These are phyloP conservation scores for Ascochyta lentis DNA, from an alignment of 2,329 filamentous ascomycete genomes.

Conservation along the genomic window DNA sequence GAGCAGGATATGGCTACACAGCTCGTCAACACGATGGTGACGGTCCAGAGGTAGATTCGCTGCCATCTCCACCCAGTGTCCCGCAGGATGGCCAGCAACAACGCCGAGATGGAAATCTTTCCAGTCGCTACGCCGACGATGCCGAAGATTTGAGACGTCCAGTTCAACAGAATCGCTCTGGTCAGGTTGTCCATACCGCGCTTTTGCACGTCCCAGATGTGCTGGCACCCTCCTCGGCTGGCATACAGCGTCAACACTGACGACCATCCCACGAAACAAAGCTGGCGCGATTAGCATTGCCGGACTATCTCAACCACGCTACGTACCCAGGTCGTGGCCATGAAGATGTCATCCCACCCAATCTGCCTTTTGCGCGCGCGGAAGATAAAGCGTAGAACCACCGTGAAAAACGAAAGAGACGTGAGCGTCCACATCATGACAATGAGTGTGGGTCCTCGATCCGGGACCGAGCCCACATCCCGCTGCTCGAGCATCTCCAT, in stretches of 20 bases:
- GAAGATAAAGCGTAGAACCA: conserved; percentile 1
- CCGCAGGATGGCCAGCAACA: conserved; percentile 4
- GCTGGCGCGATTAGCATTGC: background rate
- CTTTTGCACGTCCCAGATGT: conserved; percentile 10
- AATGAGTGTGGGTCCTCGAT: conserved; percentile 8
- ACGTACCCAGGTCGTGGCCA: conserved; percentile 6
- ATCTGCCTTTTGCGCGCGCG: background rate
- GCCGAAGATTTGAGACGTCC: conserved; percentile 9
- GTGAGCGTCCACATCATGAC: conserved; percentile 10
- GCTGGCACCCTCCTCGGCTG: conserved; percentile 10
- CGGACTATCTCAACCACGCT: background rate
- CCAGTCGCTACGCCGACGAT: conserved; percentile 7
- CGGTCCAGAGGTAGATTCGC: conserved; percentile 9
- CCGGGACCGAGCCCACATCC: conserved; percentile 1
- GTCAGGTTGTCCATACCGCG: conserved; percentile 7
- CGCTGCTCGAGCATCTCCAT: background rate
- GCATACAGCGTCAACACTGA: conserved; percentile 6
- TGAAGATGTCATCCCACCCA: conserved; percentile 9
- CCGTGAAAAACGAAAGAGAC: background rate
- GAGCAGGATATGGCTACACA: conserved; percentile 9
- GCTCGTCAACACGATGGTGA: conserved; percentile 3
- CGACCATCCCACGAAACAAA: conserved; percentile 10
- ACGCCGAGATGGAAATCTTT: conserved; percentile 4
- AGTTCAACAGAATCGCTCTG: background rate
- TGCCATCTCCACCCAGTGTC: conserved; percentile 10